Evolutionary conservation across 768 basidiomycete species (phyloP), one percentile per base, ranked within the genome.

Genomic region (Auricularia sp.): DNA sequence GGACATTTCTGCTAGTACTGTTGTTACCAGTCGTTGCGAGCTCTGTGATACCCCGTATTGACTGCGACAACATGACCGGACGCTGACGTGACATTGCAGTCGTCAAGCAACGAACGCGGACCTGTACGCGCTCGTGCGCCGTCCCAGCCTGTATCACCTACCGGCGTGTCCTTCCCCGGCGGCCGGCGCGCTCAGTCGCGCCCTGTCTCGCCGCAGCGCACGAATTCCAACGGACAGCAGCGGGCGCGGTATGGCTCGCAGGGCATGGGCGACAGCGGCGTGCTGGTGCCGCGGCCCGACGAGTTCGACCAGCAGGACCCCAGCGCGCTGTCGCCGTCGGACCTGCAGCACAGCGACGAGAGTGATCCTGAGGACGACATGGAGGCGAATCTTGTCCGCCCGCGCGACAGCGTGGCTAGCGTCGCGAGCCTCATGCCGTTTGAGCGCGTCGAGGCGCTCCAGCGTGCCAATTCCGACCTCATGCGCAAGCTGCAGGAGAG

Each of bases 391-490:
- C 10, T 77, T 79, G 35, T 76, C 79, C 2, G 74, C 83, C 0
- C 80, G 79, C 33, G 92, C 90, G 3, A 86, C 82, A 0, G 81
- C 80, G 2, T 91, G 90, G 1, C 77, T 1, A 29, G 23, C 56
- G 14, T 59, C 29, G 56, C 56, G 2, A 14, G 14, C 23, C 23
- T 59, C 29, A 14, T 93, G 71, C 80, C 87, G 6, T 74, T 82
- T n/a, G 90, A 92, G 56, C 82, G 84, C 54, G 72, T 92, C 29
- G 90, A 91, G 16, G 87, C 83, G 4, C 73, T 95, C 66, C 84
- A 87, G 72, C 82, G 86, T 67, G 78, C 83, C 18, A 95, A 94
- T 67, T 75, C 78, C 2, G 93, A 95, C 39, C 76, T 95, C n/a
- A 79, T 80, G 34, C 78, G 85, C 68, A 92, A 91, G 73, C 75